Base-by-base conservation (phyloP, 73 alveolate genomes). In the Tetrahymena thermophila region DNA sequence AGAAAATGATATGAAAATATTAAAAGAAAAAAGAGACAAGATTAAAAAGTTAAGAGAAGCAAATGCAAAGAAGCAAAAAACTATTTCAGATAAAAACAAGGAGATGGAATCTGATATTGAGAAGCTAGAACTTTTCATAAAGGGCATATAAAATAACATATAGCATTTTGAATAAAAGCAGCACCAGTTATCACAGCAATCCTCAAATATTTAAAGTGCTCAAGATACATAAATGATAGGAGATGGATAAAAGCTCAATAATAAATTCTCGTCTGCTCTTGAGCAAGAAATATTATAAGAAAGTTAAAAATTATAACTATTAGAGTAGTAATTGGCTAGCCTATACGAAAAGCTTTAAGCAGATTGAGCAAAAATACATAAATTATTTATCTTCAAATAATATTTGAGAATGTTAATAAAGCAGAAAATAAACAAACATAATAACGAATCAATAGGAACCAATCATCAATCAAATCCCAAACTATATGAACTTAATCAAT, bases 41-140 rank as follows among this genome's bases (percentile, higher is more conserved):
- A 96, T 96, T 94, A 96, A 96, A 31, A 58, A 84, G 95, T 93
- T 89, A 94, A 97, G 97, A 98, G 96, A 95, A 95, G 96, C 96
- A 35, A 56, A 35, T 93, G 58, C 97, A 97, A 94, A 96, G 96
- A 97, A 95, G 97, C 95, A 96, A 50, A 43, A 94, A 37, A 96
- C 96, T 84, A 94, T 96, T 19, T 56, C 94, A 93, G 98, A 96
- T 35, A 96, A 97, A 93, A 96, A 96, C 85, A 95, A 97, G 83
- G 95, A 97, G 96, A 96, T 96, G 94, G 93, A 96, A 96, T 94
- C 96, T 14, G 98, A 97, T 94, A 95, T 96, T 43, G 97, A 96
- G 94, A 96, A 95, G 94, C 96, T 97, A n/a, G 96, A 96, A 93
- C 97, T 95, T 35, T 96, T 97, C 94, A 98, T 71, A 17, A 71